Conservation (phyloP, 2,329 filamentous ascomycete genomes). For the Colletotrichum godetiae region DNA sequence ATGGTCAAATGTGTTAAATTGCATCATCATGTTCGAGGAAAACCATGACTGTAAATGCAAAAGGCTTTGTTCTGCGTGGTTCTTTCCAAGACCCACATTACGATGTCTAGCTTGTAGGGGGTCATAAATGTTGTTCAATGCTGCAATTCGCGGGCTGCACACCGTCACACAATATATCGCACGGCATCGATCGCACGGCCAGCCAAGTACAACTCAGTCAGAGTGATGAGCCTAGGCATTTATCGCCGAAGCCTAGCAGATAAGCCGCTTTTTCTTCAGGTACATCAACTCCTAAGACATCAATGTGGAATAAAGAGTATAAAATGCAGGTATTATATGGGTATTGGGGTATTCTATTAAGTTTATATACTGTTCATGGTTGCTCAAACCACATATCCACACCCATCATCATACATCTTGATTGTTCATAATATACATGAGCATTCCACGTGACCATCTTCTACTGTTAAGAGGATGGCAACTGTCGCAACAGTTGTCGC, state of each 20-base stretch:
- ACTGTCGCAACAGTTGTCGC: background rate
- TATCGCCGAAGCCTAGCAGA: no score
- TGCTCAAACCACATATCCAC: background rate
- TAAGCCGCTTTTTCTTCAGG: no score
- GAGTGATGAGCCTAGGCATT: no score
- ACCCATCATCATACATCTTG: background rate
- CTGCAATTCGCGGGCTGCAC: background rate
- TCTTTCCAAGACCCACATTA: background rate
- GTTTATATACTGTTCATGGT: background rate
- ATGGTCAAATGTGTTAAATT: background rate
- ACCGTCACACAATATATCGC: background rate
- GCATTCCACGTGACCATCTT: background rate
- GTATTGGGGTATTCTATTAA: background rate
- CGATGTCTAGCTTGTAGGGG: background rate
- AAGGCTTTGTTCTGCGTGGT: background rate
- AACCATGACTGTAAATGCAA: background rate
- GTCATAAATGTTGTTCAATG: background rate
- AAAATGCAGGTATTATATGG: background rate
- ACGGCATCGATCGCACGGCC: no score
- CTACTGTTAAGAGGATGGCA: background rate
- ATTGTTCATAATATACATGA: constrained; percentile 6
- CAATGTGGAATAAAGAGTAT: background rate
- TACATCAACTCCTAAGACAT: background rate
- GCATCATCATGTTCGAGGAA: background rate
- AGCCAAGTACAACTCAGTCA: no score